Conservation (phyloP, 2,329 filamentous ascomycete genomes). For the Monosporascus sp. region DNA sequence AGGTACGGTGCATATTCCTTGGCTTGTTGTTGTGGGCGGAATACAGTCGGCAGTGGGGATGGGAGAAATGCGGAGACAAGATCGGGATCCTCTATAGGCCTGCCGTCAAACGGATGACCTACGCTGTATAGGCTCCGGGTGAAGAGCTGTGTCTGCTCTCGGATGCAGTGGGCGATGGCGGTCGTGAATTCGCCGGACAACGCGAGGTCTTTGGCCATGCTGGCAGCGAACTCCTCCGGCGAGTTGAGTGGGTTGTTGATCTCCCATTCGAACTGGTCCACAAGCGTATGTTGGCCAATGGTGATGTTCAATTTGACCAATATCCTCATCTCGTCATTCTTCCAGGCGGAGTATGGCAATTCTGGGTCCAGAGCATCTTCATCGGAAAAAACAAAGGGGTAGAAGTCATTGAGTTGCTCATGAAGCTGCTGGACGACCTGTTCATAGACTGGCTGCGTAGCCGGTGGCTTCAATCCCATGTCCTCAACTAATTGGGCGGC, state of each 20-base stretch:
- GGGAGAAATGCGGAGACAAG: slow-evolving; percentile 79
- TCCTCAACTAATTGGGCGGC: slow-evolving; percentile 89
- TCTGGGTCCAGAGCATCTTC: slow-evolving; percentile 88
- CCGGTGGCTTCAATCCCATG: slow-evolving; percentile 70
- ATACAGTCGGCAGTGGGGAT: slow-evolving; percentile 75
- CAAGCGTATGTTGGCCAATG: slow-evolving; percentile 86
- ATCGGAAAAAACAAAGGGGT: slow-evolving; percentile 83
- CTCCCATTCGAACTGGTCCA: slow-evolving; percentile 99
- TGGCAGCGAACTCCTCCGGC: slow-evolving; percentile 86
- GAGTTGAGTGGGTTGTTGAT: slow-evolving; percentile 93
- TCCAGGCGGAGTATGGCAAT: slow-evolving; percentile 87
- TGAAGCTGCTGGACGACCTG: slow-evolving; percentile 65
- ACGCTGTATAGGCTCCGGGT: slow-evolving; percentile 89
- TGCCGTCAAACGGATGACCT: slow-evolving; percentile 90
- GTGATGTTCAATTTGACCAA: slow-evolving; percentile 96
- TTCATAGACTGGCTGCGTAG: slow-evolving; percentile 57
- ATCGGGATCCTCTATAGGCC: slow-evolving; percentile 88
- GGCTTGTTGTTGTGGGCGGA: slow-evolving; percentile 84
- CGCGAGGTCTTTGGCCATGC: slow-evolving; percentile 85
- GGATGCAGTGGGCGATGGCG: slow-evolving; percentile 94
- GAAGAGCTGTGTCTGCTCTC: slow-evolving; percentile 92
- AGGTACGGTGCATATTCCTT: slow-evolving; percentile 93
- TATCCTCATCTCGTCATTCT: slow-evolving; percentile 98
- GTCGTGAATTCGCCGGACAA: slow-evolving; percentile 94
- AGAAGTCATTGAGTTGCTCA: slow-evolving; percentile 89